These are phyloP conservation scores for Solanum tarijense DNA, from an alignment of 257 asterid genomes.

Conservation along the genomic window DNA sequence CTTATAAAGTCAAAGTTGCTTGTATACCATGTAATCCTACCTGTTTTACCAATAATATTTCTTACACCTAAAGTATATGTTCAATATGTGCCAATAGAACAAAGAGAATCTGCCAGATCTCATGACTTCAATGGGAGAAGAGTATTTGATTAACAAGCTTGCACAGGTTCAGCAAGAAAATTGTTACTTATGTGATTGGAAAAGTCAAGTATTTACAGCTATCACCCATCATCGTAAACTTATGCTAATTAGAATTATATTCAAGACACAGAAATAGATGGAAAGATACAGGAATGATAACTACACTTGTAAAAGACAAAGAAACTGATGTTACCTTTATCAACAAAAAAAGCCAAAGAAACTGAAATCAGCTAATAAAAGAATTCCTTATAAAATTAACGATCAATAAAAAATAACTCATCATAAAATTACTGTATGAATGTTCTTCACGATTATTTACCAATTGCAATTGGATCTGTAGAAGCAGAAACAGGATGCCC, in stretches of 20 bases:
- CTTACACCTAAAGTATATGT: background rate
- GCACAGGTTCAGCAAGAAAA: background rate
- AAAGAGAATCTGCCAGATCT: background rate
- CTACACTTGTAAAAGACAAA: background rate
- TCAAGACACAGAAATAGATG: background rate
- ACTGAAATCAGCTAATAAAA: background rate
- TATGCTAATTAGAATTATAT: background rate
- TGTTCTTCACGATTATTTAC: slow-evolving; percentile 19
- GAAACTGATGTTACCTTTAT: background rate
- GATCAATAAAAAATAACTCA: background rate
- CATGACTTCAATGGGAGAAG: background rate
- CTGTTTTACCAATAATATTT: background rate
- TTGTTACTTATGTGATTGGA: background rate
- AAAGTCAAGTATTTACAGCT: background rate
- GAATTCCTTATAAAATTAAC: background rate
- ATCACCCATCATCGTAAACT: background rate
- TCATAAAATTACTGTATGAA: background rate
- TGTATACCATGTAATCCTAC: background rate
- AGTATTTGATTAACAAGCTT: background rate
- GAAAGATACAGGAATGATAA: background rate
- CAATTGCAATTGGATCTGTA: slow-evolving; percentile 86
- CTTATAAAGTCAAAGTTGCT: background rate
- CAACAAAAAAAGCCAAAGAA: background rate
- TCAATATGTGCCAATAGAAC: background rate
- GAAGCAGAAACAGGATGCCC: slow-evolving; percentile 93